phyloP scores from a whole-genome alignment of 331 rosid genomes.

The Prunus yedoensis region DNA sequence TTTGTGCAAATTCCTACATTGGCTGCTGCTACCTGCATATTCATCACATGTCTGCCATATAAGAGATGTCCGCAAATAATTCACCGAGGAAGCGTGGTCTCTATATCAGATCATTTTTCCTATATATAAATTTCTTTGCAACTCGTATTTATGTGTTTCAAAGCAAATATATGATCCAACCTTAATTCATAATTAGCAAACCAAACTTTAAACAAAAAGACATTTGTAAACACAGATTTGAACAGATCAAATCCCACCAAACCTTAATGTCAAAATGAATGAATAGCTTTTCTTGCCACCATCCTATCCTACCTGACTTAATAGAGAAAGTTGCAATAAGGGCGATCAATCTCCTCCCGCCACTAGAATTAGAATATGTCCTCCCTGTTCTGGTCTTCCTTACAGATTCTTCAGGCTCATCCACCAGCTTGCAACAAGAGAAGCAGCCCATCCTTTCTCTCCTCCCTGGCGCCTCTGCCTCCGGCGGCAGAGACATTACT shows the following conservation, averaged over 20 bases:
- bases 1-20: conserved; percentile 32
- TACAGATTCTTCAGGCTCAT: neutral
- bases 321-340: conserved; percentile 36
- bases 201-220: neutral
- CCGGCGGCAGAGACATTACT: neutral
- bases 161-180: neutral
- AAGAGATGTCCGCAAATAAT: no score
- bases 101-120: no score
- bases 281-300: neutral
- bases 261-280: neutral
- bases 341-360: conserved; percentile 37
- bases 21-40: conserved; percentile 59
- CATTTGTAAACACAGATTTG: no score
- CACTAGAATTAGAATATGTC: neutral
- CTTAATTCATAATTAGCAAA: neutral
- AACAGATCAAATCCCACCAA: neutral
- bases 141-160: neutral
- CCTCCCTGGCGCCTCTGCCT: neutral
- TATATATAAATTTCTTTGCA: no score
- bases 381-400: neutral
- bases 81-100: no score
- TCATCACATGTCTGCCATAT: neutral
- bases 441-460: conserved; percentile 36
- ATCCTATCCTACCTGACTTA: conserved; percentile 38
- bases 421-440: conserved; percentile 34